phyloP scores from a whole-genome alignment of 176 grass and related monocot species.

The Aegilops longissima region DNA sequence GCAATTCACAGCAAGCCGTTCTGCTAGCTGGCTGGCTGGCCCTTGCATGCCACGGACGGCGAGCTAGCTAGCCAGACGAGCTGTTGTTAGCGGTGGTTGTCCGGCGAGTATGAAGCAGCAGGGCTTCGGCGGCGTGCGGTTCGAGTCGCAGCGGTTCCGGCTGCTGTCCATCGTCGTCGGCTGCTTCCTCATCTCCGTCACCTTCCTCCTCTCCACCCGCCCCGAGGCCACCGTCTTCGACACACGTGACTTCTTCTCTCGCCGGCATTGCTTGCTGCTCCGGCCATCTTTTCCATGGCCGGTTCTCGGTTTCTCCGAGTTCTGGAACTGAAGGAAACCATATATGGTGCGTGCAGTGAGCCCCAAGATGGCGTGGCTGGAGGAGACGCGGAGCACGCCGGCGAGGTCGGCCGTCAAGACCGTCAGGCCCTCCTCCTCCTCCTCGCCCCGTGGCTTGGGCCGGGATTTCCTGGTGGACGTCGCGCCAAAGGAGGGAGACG shows the following conservation, averaged over 20 bases:
- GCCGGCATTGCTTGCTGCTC: not conserved
- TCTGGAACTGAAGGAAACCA: not conserved
- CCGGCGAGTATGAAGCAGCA: slow-evolving; percentile 46
- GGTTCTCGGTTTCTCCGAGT: not conserved
- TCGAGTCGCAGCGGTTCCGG: slow-evolving; percentile 63
- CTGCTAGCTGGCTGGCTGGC: too few relatives aligned
- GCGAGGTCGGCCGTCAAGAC: slow-evolving; percentile 9
- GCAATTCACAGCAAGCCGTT: too few relatives aligned
- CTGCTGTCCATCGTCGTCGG: slow-evolving; percentile 60
- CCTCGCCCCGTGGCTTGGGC: not conserved
- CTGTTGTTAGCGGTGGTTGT: not conserved
- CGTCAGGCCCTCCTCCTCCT: slow-evolving; percentile 12
- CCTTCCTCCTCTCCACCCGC: slow-evolving; percentile 76
- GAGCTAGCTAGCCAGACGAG: not conserved
- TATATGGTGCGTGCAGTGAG: slow-evolving; percentile 27
- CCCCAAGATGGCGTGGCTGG: slow-evolving; percentile 24
- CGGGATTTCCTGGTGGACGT: slow-evolving; percentile 38
- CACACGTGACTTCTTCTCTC: slow-evolving; percentile 30
- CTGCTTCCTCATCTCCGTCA: slow-evolving; percentile 68
- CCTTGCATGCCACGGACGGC: not conserved
- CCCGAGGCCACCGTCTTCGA: slow-evolving; percentile 44
- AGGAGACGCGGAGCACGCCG: not conserved
- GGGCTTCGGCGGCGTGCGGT: slow-evolving; percentile 6
- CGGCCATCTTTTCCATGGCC: not conserved
- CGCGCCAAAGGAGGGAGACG: not conserved